Percentiles rank a stretch among this genome's conserved stretches.
phyloP scores from a whole-genome alignment of 495 filamentous ascomycete genomes.

The Penicillium riverlandense region DNA sequence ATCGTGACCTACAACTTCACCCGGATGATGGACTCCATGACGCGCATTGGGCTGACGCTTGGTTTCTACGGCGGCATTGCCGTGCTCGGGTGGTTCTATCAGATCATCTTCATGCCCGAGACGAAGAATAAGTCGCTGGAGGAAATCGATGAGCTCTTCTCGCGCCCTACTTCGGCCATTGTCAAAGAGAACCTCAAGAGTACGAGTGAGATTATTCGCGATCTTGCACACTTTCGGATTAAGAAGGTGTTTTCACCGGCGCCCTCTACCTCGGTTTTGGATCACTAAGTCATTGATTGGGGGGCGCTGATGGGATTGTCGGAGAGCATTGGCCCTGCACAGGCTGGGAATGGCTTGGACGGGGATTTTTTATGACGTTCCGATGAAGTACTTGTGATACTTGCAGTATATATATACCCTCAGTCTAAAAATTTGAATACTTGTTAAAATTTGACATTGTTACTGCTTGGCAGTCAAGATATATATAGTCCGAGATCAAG shows the following conservation, averaged over 20 bases:
- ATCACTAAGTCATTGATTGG: too few species aligned
- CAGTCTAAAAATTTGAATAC: too few species aligned
- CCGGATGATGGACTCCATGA: constrained; percentile 50
- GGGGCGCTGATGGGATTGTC: too few species aligned
- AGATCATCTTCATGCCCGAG: constrained; percentile 56
- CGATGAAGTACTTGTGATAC: too few species aligned
- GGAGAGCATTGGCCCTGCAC: too few species aligned
- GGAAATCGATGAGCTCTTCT: constrained; percentile 54
- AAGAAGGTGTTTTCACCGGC: constrained; percentile 30
- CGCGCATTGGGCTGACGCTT: constrained; percentile 46
- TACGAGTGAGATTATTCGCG: constrained; percentile 23
- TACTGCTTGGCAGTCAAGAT: too few species aligned
- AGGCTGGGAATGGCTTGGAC: too few species aligned
- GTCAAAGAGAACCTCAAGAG: constrained; percentile 43
- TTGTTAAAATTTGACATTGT: too few species aligned
- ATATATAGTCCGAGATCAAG: too few species aligned
- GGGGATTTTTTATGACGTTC: too few species aligned
- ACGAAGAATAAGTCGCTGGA: constrained; percentile 58
- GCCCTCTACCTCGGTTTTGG: constrained; percentile 7
- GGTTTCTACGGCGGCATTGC: constrained; percentile 59
- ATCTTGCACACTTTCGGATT: constrained; percentile 22
- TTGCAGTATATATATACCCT: too few species aligned
- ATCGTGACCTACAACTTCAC: constrained; percentile 60
- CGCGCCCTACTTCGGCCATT: constrained; percentile 46
- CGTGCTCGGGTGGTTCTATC: constrained; percentile 49